Percentiles rank a stretch among this genome's conserved stretches.
These are phyloP conservation scores for Ensete ventricosum DNA, from an alignment of 176 grass and related monocot genomes.

Conservation along the genomic window DNA sequence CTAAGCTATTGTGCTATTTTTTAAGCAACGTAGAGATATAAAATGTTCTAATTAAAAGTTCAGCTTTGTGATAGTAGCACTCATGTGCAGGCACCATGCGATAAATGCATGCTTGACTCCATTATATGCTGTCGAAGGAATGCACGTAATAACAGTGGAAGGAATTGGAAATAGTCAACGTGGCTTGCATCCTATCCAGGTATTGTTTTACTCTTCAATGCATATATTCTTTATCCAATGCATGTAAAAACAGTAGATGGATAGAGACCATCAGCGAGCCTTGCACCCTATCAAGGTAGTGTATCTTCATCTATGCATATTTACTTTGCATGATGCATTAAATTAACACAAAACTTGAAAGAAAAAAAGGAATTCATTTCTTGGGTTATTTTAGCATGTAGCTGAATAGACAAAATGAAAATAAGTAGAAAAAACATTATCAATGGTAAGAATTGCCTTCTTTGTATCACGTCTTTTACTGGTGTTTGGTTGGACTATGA, in stretches of 20 bases:
- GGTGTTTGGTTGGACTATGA: too few relatives aligned
- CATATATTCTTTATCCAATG: slow-evolving; percentile 17
- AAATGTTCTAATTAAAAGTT: background rate
- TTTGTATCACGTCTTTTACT: too few relatives aligned
- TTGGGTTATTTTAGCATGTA: background rate
- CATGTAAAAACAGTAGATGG: slow-evolving; percentile 1
- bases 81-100: slow-evolving; percentile 66
- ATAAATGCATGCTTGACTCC: slow-evolving; percentile 95
- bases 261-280: background rate
- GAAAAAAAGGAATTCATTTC: background rate
- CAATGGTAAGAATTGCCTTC: too few relatives aligned
- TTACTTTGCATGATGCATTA: background rate
- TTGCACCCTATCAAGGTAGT: background rate
- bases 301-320: background rate
- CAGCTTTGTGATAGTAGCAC: background rate
- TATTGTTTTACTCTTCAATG: slow-evolving; percentile 29
- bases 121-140: slow-evolving; percentile 92
- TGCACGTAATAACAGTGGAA: slow-evolving; percentile 95
- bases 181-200: slow-evolving; percentile 92
- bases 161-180: slow-evolving; percentile 65
- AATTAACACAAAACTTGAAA: background rate
- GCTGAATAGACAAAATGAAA: background rate
- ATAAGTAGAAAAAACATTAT: too few relatives aligned
- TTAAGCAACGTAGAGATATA: background rate
- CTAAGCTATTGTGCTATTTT: background rate